Percentiles rank a stretch among this genome's conserved stretches.
These are phyloP conservation scores for Knufia petricola DNA, from an alignment of 2,329 filamentous ascomycete genomes.

Conservation along the genomic window DNA sequence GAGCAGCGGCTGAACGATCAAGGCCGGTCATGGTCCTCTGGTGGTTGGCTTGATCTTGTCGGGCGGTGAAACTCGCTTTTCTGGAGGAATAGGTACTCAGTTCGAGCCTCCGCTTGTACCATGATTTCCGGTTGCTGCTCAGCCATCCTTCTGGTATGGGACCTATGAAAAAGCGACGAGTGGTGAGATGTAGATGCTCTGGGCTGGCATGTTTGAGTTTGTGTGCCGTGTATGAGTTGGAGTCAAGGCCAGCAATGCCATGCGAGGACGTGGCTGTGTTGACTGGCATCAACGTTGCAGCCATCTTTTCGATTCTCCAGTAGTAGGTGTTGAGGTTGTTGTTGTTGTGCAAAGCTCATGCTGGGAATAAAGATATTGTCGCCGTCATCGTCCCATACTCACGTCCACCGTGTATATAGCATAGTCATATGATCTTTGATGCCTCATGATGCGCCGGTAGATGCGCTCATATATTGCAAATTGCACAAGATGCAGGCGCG, in stretches of 20 bases:
- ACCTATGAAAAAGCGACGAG: conserved; percentile 54
- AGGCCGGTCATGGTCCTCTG: conserved; percentile 28
- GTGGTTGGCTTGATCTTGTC: conserved; percentile 35
- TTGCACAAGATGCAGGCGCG: background rate
- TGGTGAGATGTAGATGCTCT: conserved; percentile 53
- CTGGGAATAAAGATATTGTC: background rate
- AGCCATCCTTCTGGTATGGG: conserved; percentile 58
- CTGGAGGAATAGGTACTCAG: conserved; percentile 39
- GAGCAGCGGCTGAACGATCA: conserved; percentile 24
- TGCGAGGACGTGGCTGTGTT: conserved; percentile 13
- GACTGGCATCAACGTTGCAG: conserved; percentile 8
- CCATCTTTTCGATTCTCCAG: background rate
- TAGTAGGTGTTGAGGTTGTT: too few species aligned
- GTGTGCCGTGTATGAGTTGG: conserved; percentile 45
- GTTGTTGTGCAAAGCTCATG: conserved; percentile 4
- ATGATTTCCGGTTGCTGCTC: conserved; percentile 52
- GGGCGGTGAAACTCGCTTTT: conserved; percentile 43
- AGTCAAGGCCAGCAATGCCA: conserved; percentile 30
- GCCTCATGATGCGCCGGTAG: background rate
- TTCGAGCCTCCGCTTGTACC: conserved; percentile 44
- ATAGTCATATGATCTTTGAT: background rate
- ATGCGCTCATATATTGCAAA: too few species aligned
- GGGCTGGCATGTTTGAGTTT: conserved; percentile 52
- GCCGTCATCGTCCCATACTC: background rate
- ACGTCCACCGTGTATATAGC: background rate